Evolutionary conservation across 306 rosid species (phyloP), one percentile per base, ranked within the genome.

Genomic region (Cicer pinnatifidum): DNA sequence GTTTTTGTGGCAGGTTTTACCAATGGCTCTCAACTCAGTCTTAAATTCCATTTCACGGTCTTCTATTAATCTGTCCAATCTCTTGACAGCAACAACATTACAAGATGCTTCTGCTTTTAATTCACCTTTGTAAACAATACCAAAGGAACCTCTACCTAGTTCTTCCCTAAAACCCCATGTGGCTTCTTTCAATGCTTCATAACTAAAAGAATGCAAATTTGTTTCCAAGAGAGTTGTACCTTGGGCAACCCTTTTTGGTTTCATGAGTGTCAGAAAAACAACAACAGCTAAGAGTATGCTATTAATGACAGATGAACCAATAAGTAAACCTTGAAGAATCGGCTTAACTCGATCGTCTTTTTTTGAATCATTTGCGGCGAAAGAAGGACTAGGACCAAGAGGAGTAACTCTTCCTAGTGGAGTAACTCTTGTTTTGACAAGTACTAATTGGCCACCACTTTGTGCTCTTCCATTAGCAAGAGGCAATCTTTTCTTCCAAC

Each of bases 141-240:
- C 86, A 76, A 35, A 85, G 3, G 88, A 85, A 62, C 88, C 88
- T 2, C 86, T 76, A 1, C 86, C 88, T 54, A 79, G 1, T 57
- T 62, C 80, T 69, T 79, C 78, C 15, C 11, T 68, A 69, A 85
- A 82, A 11, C 45, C 82, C 69, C 16, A 0, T 0, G 88, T 85
- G 48, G 84, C 86, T 9, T 76, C 75, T 50, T 76, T n/a, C 75
- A 85, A 15, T 57, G 67, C 68, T 8, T 82, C 60, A 15, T 75
- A 82, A 48, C 72, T 54, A 69, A 85, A 76, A 0, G 72, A 81
- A 57, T 81, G 72, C 17, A 84, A 9, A 75, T 81, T 84, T 59
- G 83, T 59, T 12, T 84, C 84, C 12, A 72, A 43, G 28, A 76
- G 40, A 56, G 64, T 79, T 46, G 76, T 9, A 35, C 40, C 78